Evolutionary conservation across 331 rosid genomes (phyloP), one percentile per base, ranked within the genome.

Genomic region (Prunus yedoensis): DNA sequence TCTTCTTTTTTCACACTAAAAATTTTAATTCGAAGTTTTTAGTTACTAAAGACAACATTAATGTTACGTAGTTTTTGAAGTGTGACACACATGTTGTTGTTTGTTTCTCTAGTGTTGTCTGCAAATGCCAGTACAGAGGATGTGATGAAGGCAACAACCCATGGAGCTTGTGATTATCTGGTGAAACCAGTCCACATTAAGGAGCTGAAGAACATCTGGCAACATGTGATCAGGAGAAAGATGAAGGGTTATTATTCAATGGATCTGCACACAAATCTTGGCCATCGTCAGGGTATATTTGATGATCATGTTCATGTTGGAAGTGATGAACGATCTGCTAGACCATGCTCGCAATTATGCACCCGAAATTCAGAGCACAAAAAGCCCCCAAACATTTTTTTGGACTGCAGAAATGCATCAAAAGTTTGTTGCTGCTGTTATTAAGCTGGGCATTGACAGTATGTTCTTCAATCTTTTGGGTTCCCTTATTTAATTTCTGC

Each of bases 141-240:
- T 76, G 98, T 95, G 78, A 92, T 92, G 98, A 92, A 95, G 80
- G 98, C 98, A 72, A 88, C 91, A 75, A 71, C 91, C 23, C 99
- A 95, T 50, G 99, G 99, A 32, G 99, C 99, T 50, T 95, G 99
- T 58, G 98, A 95, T 83, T 95, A 95, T 86, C 84, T 95, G 73
- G 82, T 95, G 73, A 95, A 92, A 79, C 99, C 99, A 4, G 91
- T 95, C 73, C 93, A 98, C 61, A 85, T 91, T 57, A 96, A 95
- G 88, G 96, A 92, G 87, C 86, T 95, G 70, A 88, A 89, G 89
- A 92, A 95, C 83, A 92, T 95, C 77, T 95, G 99, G 99, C 99
- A 92, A 83, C 99, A 95, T 84, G 98, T 95, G 17, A 70, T 95
- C 30, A 83, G 99, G 81, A 89, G 87, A 81, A 95, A 86, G 91